Evolutionary conservation across 306 rosid species (phyloP).

Genomic region (Canavalia ensiformis): DNA sequence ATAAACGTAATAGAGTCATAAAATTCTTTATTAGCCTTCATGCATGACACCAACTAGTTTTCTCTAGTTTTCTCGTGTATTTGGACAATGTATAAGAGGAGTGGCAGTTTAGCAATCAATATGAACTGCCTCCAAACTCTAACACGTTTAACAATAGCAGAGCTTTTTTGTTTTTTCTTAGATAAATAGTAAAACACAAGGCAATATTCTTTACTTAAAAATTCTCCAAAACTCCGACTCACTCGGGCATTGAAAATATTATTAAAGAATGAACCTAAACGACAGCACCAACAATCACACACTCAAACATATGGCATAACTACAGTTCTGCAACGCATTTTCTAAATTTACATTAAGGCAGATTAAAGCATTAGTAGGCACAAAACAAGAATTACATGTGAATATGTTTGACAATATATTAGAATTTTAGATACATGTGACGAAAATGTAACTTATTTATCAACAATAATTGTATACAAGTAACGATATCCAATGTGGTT

Average conservation of each 20-base stretch:
- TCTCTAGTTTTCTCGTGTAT: not conserved
- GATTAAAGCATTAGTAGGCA: slow-evolving; percentile 10
- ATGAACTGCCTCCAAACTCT: not conserved
- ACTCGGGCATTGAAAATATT: not conserved
- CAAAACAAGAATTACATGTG: slow-evolving; percentile 22
- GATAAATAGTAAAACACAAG: slow-evolving; percentile 4
- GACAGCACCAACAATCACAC: slow-evolving; percentile 15
- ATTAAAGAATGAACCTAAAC: slow-evolving; percentile 25
- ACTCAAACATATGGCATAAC: slow-evolving; percentile 19
- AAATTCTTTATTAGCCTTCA: slow-evolving; percentile 3
- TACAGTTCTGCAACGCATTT: not conserved
- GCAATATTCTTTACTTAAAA: not conserved
- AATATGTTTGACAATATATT: slow-evolving; percentile 28
- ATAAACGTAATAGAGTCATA: not conserved
- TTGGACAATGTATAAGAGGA: not conserved
- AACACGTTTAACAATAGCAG: not conserved
- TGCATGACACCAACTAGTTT: not conserved
- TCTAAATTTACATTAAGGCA: slow-evolving; percentile 15
- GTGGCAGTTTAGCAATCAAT: not conserved
- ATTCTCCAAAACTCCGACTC: not conserved
- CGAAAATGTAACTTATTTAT: slow-evolving; percentile 46
- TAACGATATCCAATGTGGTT: slow-evolving; percentile 37
- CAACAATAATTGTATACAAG: slow-evolving; percentile 44
- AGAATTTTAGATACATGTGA: slow-evolving; percentile 25
- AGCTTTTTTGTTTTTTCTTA: not conserved